These are phyloP conservation scores for Pulveroboletus sp. DNA, from an alignment of 1,284 basidiomycete species.

Conservation along the genomic window DNA sequence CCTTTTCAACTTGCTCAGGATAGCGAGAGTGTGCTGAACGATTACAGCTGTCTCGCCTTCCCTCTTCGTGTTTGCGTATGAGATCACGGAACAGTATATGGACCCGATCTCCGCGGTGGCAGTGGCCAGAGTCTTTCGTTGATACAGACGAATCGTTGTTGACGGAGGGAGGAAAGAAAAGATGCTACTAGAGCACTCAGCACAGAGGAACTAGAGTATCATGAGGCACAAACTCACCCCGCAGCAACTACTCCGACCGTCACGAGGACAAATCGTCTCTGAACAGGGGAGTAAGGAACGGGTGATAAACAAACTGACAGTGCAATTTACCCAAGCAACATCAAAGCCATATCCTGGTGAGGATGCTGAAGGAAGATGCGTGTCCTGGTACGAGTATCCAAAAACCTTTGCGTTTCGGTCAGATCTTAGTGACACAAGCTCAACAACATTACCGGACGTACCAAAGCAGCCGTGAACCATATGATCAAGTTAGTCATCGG, in stretches of 20 bases:
- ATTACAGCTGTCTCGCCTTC: constrained; percentile 54
- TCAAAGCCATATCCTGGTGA: constrained; percentile 58
- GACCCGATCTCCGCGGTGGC: constrained; percentile 61
- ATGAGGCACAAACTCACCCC: constrained; percentile 46
- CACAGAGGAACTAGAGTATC: background rate
- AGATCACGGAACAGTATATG: constrained; percentile 69
- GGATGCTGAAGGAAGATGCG: constrained; percentile 44
- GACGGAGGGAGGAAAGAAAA: constrained; percentile 71
- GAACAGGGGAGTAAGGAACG: background rate
- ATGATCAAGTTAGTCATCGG: constrained; percentile 76
- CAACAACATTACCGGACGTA: constrained; percentile 32
- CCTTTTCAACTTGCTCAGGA: constrained; percentile 64
- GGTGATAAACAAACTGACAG: background rate
- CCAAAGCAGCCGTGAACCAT: constrained; percentile 69
- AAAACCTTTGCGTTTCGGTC: constrained; percentile 48
- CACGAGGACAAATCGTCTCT: constrained; percentile 68
- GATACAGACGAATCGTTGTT: constrained; percentile 68
- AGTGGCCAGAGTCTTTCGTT: constrained; percentile 63
- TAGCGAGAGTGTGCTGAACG: constrained; percentile 57
- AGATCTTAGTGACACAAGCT: background rate
- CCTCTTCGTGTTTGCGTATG: constrained; percentile 55
- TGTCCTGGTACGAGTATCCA: constrained; percentile 73
- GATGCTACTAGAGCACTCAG: constrained; percentile 43
- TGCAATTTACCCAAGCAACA: constrained; percentile 61
- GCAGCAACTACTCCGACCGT: constrained; percentile 61